Evolutionary conservation across 2,329 filamentous ascomycete genomes (phyloP).

Genomic region (Pezicula rhizophila): DNA sequence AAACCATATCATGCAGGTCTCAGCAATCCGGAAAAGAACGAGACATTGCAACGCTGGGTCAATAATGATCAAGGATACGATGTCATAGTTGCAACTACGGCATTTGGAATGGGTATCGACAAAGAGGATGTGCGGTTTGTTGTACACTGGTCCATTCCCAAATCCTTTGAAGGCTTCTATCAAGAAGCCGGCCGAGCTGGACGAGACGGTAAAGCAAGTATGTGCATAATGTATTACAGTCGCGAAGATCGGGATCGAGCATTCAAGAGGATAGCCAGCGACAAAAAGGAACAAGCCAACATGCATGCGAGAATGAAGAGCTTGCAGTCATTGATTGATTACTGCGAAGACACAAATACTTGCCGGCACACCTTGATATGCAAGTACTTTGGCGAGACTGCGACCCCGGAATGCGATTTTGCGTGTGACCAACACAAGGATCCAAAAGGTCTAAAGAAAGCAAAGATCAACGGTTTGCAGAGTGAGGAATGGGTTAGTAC

Average conservation of each 20-base stretch:
- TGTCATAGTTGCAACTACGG: slow-evolving; percentile 90
- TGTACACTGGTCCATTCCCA: slow-evolving; percentile 88
- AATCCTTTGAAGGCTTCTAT: slow-evolving; percentile 93
- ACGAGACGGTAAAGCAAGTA: slow-evolving; percentile 78
- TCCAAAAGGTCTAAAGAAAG: slow-evolving; percentile 45
- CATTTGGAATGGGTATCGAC: slow-evolving; percentile 97
- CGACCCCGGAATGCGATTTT: slow-evolving; percentile 57
- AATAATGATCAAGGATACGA: slow-evolving; percentile 71
- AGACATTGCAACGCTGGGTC: slow-evolving; percentile 67
- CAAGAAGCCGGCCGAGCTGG: slow-evolving; percentile 92
- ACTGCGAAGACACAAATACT: slow-evolving; percentile 68
- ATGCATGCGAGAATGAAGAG: slow-evolving; percentile 53
- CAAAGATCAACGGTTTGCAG: slow-evolving; percentile 50
- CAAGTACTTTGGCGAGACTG: slow-evolving; percentile 68
- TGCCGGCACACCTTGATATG: slow-evolving; percentile 75
- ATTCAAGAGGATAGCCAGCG: slow-evolving; percentile 46
- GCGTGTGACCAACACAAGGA: slow-evolving; percentile 79
- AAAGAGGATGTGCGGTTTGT: slow-evolving; percentile 94
- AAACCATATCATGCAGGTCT: slow-evolving; percentile 69
- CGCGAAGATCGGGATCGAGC: slow-evolving; percentile 78
- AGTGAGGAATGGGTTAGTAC: slow-evolving; percentile 60
- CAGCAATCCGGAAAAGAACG: slow-evolving; percentile 60
- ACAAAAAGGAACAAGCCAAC: slow-evolving; percentile 34
- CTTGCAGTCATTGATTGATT: slow-evolving; percentile 63
- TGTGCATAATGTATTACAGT: slow-evolving; percentile 87